These are phyloP conservation scores for Rhodosporidiobolus odoratus DNA, from an alignment of 768 basidiomycete species.

Conservation along the genomic window DNA sequence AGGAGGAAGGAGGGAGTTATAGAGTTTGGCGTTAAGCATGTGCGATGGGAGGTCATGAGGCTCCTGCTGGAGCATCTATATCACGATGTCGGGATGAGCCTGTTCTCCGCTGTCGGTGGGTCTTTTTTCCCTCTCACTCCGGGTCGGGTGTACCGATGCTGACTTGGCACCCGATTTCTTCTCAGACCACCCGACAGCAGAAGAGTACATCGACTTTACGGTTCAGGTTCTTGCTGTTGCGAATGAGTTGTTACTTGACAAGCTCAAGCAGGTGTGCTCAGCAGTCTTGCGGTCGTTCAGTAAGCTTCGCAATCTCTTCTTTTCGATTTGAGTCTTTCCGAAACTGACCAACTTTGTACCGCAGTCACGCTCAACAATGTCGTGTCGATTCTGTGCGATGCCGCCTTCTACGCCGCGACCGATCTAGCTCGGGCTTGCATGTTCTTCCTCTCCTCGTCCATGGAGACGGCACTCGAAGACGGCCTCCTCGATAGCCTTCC, in stretches of 20 bases:
- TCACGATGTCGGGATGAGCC: conserved; percentile 58
- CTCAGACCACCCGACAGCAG: conserved; percentile 62
- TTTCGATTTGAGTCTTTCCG: too few species aligned
- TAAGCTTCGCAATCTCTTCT: conserved; percentile 1
- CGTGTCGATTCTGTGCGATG: conserved; percentile 72
- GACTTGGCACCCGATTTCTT: conserved; percentile 10
- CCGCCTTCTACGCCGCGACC: conserved; percentile 66
- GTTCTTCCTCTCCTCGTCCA: conserved; percentile 70
- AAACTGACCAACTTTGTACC: conserved; percentile 41
- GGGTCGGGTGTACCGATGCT: not conserved
- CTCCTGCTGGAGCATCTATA: conserved; percentile 73
- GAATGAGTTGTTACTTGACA: conserved; percentile 85
- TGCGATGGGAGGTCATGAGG: conserved; percentile 66
- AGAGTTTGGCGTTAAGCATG: conserved; percentile 63
- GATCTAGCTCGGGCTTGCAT: conserved; percentile 66
- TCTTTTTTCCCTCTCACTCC: conserved; percentile 9
- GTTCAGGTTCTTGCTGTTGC: conserved; percentile 81
- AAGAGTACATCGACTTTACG: conserved; percentile 76
- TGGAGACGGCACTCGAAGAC: conserved; percentile 79
- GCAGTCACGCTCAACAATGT: conserved; percentile 68
- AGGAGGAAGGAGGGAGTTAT: conserved; percentile 55
- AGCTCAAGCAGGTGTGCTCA: conserved; percentile 77
- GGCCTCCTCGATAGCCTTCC: conserved; percentile 73
- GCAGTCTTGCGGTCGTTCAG: conserved; percentile 53
- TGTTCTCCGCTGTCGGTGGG: conserved; percentile 69